Evolutionary conservation across 495 filamentous ascomycete species (phyloP).

Genomic region (Penicillium cinerascens): DNA sequence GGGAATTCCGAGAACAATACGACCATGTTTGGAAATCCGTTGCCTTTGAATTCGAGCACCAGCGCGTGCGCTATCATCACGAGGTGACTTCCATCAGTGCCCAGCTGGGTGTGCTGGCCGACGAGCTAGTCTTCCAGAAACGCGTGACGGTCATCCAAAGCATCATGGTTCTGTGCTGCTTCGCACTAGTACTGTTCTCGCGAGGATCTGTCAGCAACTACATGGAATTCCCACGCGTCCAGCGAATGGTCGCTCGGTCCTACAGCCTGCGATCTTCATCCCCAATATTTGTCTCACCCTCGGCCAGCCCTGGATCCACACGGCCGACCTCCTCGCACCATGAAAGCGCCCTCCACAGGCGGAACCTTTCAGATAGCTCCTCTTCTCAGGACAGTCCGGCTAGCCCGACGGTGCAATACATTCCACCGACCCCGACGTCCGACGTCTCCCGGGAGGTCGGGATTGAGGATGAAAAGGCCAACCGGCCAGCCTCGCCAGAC

Average conservation of each 20-base stretch:
- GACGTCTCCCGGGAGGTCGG: constrained; percentile 25
- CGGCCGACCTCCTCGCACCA: constrained; percentile 40
- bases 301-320: constrained; percentile 43
- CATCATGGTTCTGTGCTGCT: constrained; percentile 80
- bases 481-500: constrained; percentile 13
- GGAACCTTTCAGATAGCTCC: constrained; percentile 38
- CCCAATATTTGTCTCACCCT: constrained; percentile 41
- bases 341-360: constrained; percentile 27
- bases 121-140: constrained; percentile 95
- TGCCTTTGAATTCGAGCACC: constrained; percentile 83
- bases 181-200: constrained; percentile 81
- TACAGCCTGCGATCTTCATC: constrained; percentile 42
- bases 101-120: constrained; percentile 82
- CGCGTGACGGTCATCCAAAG: constrained; percentile 88
- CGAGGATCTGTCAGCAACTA: constrained; percentile 44
- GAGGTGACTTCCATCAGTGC: constrained; percentile 78
- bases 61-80: constrained; percentile 72
- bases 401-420: constrained; percentile 41
- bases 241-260: constrained; percentile 54
- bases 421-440: constrained; percentile 48
- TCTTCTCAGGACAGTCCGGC: constrained; percentile 32
- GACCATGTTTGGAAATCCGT: constrained; percentile 96
- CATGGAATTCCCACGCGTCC: constrained; percentile 54
- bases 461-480: constrained; percentile 11
- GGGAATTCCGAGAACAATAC: constrained; percentile 77